phyloP scores from a whole-genome alignment of 73 alveolate genomes.

The Tetrahymena malaccensis region DNA sequence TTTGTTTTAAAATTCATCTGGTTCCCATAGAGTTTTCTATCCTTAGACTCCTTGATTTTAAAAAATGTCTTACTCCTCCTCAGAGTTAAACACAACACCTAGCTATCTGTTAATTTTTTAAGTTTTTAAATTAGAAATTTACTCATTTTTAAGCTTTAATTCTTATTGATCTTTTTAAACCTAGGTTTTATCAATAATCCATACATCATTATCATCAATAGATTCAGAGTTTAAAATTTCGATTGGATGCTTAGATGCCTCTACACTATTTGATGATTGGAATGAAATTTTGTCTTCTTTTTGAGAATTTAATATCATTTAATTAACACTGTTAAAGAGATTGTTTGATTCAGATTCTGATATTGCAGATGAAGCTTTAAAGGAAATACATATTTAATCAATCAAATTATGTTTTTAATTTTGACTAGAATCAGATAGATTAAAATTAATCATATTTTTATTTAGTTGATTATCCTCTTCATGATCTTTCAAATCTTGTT shows the following conservation, averaged over 20 bases:
- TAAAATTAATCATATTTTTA: no score
- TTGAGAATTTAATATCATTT: not conserved
- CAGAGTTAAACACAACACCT: not conserved
- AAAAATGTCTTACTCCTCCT: not conserved
- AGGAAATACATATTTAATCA: not conserved
- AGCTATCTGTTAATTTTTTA: not conserved
- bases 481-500: not conserved
- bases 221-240: not conserved
- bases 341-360: not conserved
- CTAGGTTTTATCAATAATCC: not conserved
- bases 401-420: not conserved
- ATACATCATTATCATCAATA: not conserved
- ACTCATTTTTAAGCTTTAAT: not conserved
- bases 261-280: not conserved
- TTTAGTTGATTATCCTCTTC: not conserved
- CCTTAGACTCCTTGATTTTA: not conserved
- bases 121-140: not conserved
- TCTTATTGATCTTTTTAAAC: not conserved
- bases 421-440: not conserved
- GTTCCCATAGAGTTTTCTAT: not conserved
- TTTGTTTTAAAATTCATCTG: not conserved
- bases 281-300: not conserved
- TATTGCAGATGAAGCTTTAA: not conserved
- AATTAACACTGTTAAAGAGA: not conserved
- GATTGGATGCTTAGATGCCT: not conserved